These are phyloP conservation scores for Epichloe festucae DNA, from an alignment of 2,329 filamentous ascomycete species.

Conservation along the genomic window DNA sequence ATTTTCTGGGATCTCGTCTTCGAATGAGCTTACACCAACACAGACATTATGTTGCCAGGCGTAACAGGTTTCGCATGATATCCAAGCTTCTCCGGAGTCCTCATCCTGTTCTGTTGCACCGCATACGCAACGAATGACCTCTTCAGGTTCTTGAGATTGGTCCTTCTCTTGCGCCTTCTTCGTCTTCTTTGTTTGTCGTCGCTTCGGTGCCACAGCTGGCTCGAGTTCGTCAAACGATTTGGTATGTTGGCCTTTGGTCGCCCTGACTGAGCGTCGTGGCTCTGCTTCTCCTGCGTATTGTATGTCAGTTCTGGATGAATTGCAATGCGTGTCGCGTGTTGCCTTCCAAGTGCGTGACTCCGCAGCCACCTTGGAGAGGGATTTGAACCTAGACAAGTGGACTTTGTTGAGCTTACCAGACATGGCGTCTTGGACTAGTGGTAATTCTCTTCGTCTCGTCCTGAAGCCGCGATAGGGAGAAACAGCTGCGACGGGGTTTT, in stretches of 20 bases:
- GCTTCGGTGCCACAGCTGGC: constrained; percentile 39
- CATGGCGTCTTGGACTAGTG: constrained; percentile 12
- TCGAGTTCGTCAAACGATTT: constrained; percentile 75
- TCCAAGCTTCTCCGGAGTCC: constrained; percentile 82
- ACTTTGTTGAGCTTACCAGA: constrained; percentile 21
- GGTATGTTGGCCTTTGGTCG: constrained; percentile 90
- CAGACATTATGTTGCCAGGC: constrained; percentile 98
- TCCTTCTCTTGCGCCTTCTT: constrained; percentile 53
- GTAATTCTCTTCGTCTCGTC: background rate
- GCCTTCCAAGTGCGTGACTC: background rate
- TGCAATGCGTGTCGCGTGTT: background rate
- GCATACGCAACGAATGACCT: constrained; percentile 86
- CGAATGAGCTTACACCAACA: constrained; percentile 70
- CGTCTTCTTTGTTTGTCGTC: constrained; percentile 33
- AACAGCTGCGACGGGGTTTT: background rate
- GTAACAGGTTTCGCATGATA: constrained; percentile 82
- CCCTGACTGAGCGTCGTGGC: constrained; percentile 84
- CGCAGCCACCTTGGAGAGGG: background rate
- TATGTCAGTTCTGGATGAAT: constrained; percentile 8
- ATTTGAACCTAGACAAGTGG: background rate
- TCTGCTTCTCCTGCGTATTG: constrained; percentile 42
- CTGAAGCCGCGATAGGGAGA: background rate
- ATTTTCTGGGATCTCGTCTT: constrained; percentile 64
- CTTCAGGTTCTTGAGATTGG: constrained; percentile 43
- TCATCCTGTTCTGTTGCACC: constrained; percentile 77